Percentiles rank a stretch among this genome's conserved stretches.
phyloP scores from a whole-genome alignment of 163 green algal genomes.

The Coccomyxa subellipsoidea region DNA sequence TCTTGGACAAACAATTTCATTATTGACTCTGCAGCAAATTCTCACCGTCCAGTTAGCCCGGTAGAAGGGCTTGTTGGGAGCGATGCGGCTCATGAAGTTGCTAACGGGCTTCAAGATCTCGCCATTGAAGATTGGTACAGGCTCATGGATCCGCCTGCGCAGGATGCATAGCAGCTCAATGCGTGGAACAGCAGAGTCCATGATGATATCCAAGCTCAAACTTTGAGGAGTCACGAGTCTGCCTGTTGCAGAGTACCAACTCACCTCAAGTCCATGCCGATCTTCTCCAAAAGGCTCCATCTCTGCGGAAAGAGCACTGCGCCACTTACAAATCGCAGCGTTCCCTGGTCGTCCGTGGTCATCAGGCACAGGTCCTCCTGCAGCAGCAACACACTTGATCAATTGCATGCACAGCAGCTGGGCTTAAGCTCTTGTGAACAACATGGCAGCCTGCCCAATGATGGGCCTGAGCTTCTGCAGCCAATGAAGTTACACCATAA shows the following conservation, averaged over 20 bases:
- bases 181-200: too few species aligned
- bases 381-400: neutral
- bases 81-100: constrained; percentile 24
- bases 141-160: constrained; percentile 27
- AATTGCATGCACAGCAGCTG: neutral
- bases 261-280: constrained; percentile 28
- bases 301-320: constrained; percentile 34
- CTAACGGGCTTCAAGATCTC: constrained; percentile 23
- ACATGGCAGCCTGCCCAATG: too few species aligned
- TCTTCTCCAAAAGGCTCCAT: constrained; percentile 36
- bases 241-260: neutral
- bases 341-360: constrained; percentile 12
- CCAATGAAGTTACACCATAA: too few species aligned
- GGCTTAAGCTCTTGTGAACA: neutral
- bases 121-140: constrained; percentile 33
- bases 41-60: constrained; percentile 37
- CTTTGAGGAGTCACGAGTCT: neutral
- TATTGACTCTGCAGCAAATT: too few species aligned
- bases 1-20: too few species aligned
- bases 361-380: constrained; percentile 45
- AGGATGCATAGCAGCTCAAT: too few species aligned
- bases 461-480: neutral
- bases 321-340: constrained; percentile 26
- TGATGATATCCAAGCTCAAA: too few species aligned
- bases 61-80: constrained; percentile 34